Evolutionary conservation across 306 rosid species (phyloP).

Genomic region (Cajanus cajan): DNA sequence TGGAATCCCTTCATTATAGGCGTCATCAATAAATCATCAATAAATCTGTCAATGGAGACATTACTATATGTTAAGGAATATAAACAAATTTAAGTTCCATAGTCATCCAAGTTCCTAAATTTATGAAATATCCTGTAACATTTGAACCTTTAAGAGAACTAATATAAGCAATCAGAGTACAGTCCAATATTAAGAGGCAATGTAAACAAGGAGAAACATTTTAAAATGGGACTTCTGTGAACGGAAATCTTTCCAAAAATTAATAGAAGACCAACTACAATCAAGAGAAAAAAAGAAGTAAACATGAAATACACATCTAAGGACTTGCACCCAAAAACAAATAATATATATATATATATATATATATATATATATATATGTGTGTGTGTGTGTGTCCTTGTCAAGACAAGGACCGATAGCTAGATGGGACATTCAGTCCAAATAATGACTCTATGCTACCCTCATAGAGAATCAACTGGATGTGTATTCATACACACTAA

Average conservation of each 20-base stretch:
- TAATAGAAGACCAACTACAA: constrained; percentile 17
- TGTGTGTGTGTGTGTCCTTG: no score
- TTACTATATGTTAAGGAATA: constrained; percentile 19
- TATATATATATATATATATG: no score
- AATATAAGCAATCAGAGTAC: neutral
- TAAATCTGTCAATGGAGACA: constrained; percentile 61
- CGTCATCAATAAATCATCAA: constrained; percentile 78
- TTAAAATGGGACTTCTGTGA: constrained; percentile 12
- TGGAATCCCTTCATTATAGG: constrained; percentile 67
- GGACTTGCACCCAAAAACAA: neutral
- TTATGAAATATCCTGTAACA: neutral
- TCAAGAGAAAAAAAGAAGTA: neutral
- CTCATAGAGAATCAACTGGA: neutral
- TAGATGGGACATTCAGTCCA: no score
- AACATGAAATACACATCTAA: neutral
- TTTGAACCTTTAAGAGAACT: neutral
- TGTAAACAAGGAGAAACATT: constrained; percentile 21
- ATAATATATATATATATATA: no score
- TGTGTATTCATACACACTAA: neutral
- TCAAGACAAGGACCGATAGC: no score
- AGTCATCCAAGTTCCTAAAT: constrained; percentile 23
- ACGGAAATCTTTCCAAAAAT: neutral
- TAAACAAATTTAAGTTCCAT: constrained; percentile 20
- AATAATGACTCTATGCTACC: no score
- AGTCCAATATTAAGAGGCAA: constrained; percentile 20